Base-by-base conservation (phyloP, 352 stramenopile genomes). In the Pythium phragmitis region DNA sequence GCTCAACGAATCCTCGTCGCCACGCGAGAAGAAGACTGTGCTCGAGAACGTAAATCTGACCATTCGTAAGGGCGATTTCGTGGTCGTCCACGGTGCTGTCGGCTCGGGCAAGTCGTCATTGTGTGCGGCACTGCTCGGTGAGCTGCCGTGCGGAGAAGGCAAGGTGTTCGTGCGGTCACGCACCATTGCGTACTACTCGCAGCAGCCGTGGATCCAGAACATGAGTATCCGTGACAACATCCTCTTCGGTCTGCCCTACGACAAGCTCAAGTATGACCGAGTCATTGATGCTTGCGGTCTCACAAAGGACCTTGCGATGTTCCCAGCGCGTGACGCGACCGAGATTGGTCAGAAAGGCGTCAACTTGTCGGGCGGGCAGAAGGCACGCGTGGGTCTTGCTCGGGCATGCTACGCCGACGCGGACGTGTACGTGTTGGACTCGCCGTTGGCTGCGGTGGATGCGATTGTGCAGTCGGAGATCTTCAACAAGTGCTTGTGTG, bases 311-410 rank as follows among this genome's bases (percentile, higher is more conserved):
- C 68, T 99, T 3, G 71, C 73, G 8, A 65, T 89, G n/a, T 74
- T 99, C 16, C 80, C 92, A 11, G 77, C 69, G 9, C 89, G 91
- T 13, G 96, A 99, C 68, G 39, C 73, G 61, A 98, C 93, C 0
- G 94, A 98, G 70, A 98, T 99, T 65, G 96, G 96, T 11, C 91
- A 98, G 72, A 96, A 94, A 41, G 96, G 97, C 1, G 86, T 99
- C 12, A 99, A 97, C 66, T 67, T 99, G 19, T 97, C 76, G 3
- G 96, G 96, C 42, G 96, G 96, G 1, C 96, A 99, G 75, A 97
- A 98, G 75, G 83, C 82, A 17, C 72, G 87, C 11, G 72, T 96
- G 11, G 59, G 67, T 11, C 56, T 96, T 3, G 87, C 87, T 7
- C 77, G 87, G 17, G 77, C 83, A 33, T 89, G 81, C 54, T 94